phyloP scores from a whole-genome alignment of 768 basidiomycete species.

The Lanmaoa rubissima region DNA sequence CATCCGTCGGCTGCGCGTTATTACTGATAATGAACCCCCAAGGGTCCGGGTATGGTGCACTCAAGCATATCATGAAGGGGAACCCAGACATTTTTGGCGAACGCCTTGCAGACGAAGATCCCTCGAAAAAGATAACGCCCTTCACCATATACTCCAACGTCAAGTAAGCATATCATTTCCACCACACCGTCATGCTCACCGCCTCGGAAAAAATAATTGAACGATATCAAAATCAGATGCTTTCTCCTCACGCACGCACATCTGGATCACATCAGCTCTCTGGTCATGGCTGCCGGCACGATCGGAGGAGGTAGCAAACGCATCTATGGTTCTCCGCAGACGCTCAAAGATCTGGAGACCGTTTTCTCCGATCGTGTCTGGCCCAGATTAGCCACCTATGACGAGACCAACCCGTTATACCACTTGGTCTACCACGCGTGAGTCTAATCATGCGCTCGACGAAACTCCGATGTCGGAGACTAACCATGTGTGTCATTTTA shows the following conservation, averaged over 20 bases:
- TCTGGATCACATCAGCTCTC: slow-evolving; percentile 82
- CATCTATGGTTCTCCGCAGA: slow-evolving; percentile 58
- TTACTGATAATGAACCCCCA: neutral
- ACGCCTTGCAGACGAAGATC: slow-evolving; percentile 7
- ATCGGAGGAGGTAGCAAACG: slow-evolving; percentile 58
- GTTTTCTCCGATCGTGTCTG: slow-evolving; percentile 79
- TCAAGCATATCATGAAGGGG: slow-evolving; percentile 56
- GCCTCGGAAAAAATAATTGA: neutral
- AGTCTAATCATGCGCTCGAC: slow-evolving; percentile 27
- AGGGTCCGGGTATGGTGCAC: slow-evolving; percentile 87
- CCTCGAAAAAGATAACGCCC: slow-evolving; percentile 19
- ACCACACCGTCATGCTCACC: neutral
- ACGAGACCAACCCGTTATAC: slow-evolving; percentile 55
- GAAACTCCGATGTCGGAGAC: slow-evolving; percentile 3
- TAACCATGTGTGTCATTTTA: slow-evolving; percentile 1
- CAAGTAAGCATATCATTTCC: slow-evolving; percentile 22
- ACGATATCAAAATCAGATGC: slow-evolving; percentile 45
- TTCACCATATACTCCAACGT: slow-evolving; percentile 32
- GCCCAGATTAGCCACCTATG: slow-evolving; percentile 81
- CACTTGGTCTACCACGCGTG: slow-evolving; percentile 67
- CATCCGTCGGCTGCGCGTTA: neutral
- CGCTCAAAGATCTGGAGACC: slow-evolving; percentile 65
- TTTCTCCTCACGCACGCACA: slow-evolving; percentile 89
- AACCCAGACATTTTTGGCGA: slow-evolving; percentile 54
- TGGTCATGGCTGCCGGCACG: slow-evolving; percentile 83